phyloP scores from a whole-genome alignment of 139 green algal genomes.

The Picochlorum costavermella region DNA sequence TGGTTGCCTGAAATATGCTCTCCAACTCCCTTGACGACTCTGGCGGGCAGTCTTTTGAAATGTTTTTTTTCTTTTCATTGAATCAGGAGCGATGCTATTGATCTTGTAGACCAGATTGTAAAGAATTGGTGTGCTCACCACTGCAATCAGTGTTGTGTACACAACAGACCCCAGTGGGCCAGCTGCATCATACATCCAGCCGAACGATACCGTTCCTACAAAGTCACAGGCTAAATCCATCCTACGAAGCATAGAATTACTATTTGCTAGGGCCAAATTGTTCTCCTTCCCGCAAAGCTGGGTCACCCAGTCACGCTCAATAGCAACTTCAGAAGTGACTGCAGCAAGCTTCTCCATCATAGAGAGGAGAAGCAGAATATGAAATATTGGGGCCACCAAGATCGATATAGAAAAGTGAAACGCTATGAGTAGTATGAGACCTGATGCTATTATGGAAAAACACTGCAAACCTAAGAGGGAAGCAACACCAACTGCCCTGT shows the following conservation, averaged over 20 bases:
- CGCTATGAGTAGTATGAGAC: constrained; percentile 11
- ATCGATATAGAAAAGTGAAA: not conserved
- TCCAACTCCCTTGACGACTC: constrained; percentile 16
- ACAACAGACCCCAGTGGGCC: constrained; percentile 14
- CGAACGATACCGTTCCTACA: constrained; percentile 27
- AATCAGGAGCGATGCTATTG: constrained; percentile 11
- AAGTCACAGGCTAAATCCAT: constrained; percentile 35
- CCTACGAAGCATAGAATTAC: constrained; percentile 29
- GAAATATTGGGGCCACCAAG: constrained; percentile 15
- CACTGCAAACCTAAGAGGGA: constrained; percentile 21
- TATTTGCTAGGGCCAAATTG: constrained; percentile 15
- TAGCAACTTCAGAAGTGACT: constrained; percentile 30
- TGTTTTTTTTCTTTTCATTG: constrained; percentile 11
- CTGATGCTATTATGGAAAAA: constrained; percentile 20
- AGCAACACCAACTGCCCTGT: constrained; percentile 18
- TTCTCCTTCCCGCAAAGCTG: constrained; percentile 31
- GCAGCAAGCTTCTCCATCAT: constrained; percentile 21
- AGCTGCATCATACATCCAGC: constrained; percentile 20
- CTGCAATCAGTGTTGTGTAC: constrained; percentile 13
- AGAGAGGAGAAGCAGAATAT: constrained; percentile 19
- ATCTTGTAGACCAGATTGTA: constrained; percentile 24
- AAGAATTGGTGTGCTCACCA: constrained; percentile 14
- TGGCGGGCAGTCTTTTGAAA: not conserved
- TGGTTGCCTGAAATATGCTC: constrained; percentile 32
- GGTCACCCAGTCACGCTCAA: constrained; percentile 40